Evolutionary conservation across 306 rosid species (phyloP).

Genomic region (Lathyrus oleraceus): DNA sequence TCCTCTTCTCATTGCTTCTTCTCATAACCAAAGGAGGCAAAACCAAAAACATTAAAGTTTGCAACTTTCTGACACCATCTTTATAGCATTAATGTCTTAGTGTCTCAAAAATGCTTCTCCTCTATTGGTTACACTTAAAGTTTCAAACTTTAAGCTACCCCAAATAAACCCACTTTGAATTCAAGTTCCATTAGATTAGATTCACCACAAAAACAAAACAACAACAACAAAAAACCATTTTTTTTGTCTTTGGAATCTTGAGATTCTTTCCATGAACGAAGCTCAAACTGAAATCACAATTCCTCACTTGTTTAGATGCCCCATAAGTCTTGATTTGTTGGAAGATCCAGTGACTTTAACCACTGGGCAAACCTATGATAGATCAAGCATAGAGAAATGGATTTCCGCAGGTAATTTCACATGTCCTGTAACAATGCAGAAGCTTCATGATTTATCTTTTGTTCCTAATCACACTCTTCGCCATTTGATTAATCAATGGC

Average conservation of each 20-base stretch:
- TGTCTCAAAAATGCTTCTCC: conserved; percentile 39
- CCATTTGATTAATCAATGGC: conserved; percentile 77
- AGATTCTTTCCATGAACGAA: conserved; percentile 55
- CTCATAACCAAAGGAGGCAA: neutral
- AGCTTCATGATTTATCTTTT: conserved; percentile 74
- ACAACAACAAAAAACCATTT: neutral
- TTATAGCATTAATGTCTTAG: conserved; percentile 39
- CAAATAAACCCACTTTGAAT: conserved; percentile 1
- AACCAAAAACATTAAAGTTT: conserved; percentile 27
- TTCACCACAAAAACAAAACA: neutral
- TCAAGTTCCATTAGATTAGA: conserved; percentile 2
- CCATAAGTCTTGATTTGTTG: conserved; percentile 84
- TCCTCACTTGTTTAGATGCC: conserved; percentile 83
- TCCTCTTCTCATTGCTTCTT: conserved; percentile 34
- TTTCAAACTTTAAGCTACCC: conserved; percentile 24
- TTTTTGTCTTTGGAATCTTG: conserved; percentile 12
- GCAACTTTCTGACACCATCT: conserved; percentile 44
- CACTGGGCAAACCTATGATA: conserved; percentile 93
- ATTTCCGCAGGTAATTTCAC: conserved; percentile 79
- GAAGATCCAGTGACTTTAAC: conserved; percentile 86
- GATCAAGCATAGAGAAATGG: conserved; percentile 88
- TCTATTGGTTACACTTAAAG: conserved; percentile 39
- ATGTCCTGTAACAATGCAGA: conserved; percentile 97
- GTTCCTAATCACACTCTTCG: conserved; percentile 90
- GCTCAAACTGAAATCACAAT: conserved; percentile 54